A percentile compares a stretch with the other conserved stretches of the same genome.
Evolutionary conservation across 2,329 filamentous ascomycete species (phyloP).

Genomic region (Proliferodiscus dingleyae): DNA sequence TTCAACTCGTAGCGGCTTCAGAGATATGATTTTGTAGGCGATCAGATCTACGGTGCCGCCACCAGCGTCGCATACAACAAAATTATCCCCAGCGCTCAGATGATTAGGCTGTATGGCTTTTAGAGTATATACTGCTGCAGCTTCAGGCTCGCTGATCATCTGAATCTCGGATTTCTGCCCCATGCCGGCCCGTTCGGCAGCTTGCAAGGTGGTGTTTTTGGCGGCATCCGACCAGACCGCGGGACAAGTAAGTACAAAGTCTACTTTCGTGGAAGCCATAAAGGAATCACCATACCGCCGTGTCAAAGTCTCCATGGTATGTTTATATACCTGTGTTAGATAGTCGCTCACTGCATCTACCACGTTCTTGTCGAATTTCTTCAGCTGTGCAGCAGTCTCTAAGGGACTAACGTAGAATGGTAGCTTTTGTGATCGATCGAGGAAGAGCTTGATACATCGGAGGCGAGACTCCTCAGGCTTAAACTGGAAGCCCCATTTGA

Average conservation of each 20-base stretch:
- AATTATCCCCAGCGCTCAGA: slow-evolving; percentile 60
- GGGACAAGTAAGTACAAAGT: slow-evolving; percentile 77
- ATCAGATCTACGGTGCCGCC: slow-evolving; percentile 68
- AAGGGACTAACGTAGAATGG: slow-evolving; percentile 75
- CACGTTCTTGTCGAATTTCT: slow-evolving; percentile 69
- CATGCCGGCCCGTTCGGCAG: slow-evolving; percentile 75
- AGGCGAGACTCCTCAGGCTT: slow-evolving; percentile 70
- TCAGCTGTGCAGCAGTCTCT: slow-evolving; percentile 72
- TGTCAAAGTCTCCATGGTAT: slow-evolving; percentile 74
- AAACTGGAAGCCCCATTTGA: slow-evolving; percentile 82
- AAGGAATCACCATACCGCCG: slow-evolving; percentile 73
- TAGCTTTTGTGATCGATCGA: slow-evolving; percentile 74
- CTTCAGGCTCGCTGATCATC: slow-evolving; percentile 77
- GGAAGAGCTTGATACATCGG: slow-evolving; percentile 79
- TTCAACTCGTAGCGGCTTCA: slow-evolving; percentile 67
- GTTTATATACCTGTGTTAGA: slow-evolving; percentile 67
- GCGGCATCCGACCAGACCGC: slow-evolving; percentile 82
- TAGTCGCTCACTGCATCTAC: slow-evolving; percentile 78
- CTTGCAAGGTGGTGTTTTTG: slow-evolving; percentile 77
- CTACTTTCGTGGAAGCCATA: slow-evolving; percentile 68
- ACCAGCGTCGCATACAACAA: slow-evolving; percentile 52
- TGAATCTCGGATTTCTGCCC: slow-evolving; percentile 64
- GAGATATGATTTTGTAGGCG: slow-evolving; percentile 72
- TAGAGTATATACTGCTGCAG: slow-evolving; percentile 73
- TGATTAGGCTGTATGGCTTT: slow-evolving; percentile 75